Base-by-base conservation (phyloP, 768 basidiomycete genomes). In the Mrakia gelida region DNA sequence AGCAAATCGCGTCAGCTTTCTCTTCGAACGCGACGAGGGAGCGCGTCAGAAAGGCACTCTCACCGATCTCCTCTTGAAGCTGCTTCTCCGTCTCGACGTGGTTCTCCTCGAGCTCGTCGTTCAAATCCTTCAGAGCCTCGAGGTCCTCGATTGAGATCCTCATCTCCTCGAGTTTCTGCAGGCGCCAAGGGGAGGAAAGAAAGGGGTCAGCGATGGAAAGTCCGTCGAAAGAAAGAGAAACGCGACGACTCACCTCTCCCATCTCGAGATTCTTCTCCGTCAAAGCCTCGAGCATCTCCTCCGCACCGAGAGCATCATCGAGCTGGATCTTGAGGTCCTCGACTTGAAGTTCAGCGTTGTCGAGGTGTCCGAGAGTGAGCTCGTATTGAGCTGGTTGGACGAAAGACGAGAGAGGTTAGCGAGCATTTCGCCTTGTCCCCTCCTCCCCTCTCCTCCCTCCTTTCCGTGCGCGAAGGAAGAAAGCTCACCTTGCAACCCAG, bases 101-200 rank as follows among this genome's bases (percentile, higher is more conserved):
- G 81, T 93, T 95, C 85, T 98, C 95, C 84, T 98, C 97, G 3
- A 99, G 88, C 85, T 99, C 97, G 79, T 99, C 96, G 76, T 92
- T 94, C 70, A 99, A 91, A 82, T 98, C 97, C 83, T 95, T 93
- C 61, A 99, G 89, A 16, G 95, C 90, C 83, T 99, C 97, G 5
- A 98, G 89, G 81, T 99, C 97, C 83, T 98, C 96, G 75, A 98
- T 94, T 0, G 92, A 93, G 75, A 93, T 91, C 18, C 94, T 89
- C 92, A 98, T 95, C 85, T 98, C 95, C 83, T 98, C 97, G 80
- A 98, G 94, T 90, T 95, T 95, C 93, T 95, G 81, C 21, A 5
- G 54, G 23, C 68, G 34, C 43, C n/a, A n/a, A n/a, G 54, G 15
- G n/a, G 70, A 3, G 26, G 38, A 11, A 68, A 70, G 23, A 49